A percentile compares a stretch with the other conserved stretches of the same genome.
phyloP scores from a whole-genome alignment of 1,139 yeast genomes.

The Yamadazyma membranifaciens region DNA sequence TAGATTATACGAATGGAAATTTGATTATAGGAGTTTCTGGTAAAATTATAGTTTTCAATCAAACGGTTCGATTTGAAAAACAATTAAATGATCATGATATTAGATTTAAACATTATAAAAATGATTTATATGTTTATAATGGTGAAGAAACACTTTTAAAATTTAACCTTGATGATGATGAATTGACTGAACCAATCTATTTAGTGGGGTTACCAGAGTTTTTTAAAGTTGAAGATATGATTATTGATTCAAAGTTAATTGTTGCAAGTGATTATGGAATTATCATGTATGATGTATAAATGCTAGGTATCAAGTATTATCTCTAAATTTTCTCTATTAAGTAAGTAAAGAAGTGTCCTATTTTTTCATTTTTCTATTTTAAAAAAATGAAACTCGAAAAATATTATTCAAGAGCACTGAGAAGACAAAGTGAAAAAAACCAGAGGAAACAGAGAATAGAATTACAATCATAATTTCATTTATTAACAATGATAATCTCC shows the following conservation, averaged over 20 bases:
- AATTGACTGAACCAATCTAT: constrained; percentile 10
- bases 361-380: no score
- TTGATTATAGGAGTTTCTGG: constrained; percentile 27
- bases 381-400: neutral
- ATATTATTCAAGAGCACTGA: no score
- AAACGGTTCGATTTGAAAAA: constrained; percentile 7
- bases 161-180: constrained; percentile 9
- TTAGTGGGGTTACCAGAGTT: constrained; percentile 26
- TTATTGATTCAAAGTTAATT: constrained; percentile 9
- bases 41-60: constrained; percentile 13
- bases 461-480: no score
- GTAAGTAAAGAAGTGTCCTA: no score
- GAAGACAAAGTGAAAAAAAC: neutral
- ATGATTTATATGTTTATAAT: constrained; percentile 15
- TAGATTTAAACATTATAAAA: neutral
- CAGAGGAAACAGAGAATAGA: neutral
- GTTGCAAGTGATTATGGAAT: constrained; percentile 17
- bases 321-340: no score
- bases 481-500: no score
- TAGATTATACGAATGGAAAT: constrained; percentile 15
- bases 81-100: constrained; percentile 12
- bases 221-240: constrained; percentile 16
- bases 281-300: constrained; percentile 1
- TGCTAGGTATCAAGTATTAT: neutral
- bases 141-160: constrained; percentile 24